Evolutionary conservation across 1,139 yeast species (phyloP).

Genomic region (Candida anutae): DNA sequence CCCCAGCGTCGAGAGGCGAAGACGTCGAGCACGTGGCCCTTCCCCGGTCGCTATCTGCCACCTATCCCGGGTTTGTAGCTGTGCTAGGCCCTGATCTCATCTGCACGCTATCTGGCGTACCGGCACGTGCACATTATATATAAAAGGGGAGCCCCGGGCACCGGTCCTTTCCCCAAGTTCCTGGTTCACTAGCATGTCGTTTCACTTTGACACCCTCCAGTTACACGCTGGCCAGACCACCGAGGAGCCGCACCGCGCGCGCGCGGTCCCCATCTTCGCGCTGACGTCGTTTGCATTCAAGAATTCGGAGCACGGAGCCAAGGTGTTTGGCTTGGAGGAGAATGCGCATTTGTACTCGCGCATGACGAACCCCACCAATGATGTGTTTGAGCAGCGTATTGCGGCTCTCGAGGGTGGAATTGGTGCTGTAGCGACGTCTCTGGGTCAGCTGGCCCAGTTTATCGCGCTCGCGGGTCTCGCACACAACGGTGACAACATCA

Average conservation of each 20-base stretch:
- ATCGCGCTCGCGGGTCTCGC: slow-evolving; percentile 80
- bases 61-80: no score
- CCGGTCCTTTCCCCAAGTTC: background rate
- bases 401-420: slow-evolving; percentile 92
- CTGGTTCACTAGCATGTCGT: slow-evolving; percentile 28
- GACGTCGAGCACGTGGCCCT: no score
- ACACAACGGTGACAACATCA: slow-evolving; percentile 80
- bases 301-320: slow-evolving; percentile 87
- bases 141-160: background rate
- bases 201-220: slow-evolving; percentile 84
- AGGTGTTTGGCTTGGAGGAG: slow-evolving; percentile 74
- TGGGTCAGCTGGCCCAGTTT: slow-evolving; percentile 95
- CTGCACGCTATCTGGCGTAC: no score
- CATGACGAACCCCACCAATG: slow-evolving; percentile 87
- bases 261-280: slow-evolving; percentile 91
- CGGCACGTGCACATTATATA: background rate
- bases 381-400: slow-evolving; percentile 82
- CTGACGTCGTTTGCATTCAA: slow-evolving; percentile 82
- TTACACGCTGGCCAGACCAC: slow-evolving; percentile 84
- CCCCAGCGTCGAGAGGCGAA: no score
- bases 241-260: slow-evolving; percentile 56
- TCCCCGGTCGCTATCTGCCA: no score
- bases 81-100: background rate
- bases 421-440: slow-evolving; percentile 83
- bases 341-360: slow-evolving; percentile 86